Base-by-base conservation (phyloP, 371 early-diverging fungal genomes). In the Rhizomucor pusillus region DNA sequence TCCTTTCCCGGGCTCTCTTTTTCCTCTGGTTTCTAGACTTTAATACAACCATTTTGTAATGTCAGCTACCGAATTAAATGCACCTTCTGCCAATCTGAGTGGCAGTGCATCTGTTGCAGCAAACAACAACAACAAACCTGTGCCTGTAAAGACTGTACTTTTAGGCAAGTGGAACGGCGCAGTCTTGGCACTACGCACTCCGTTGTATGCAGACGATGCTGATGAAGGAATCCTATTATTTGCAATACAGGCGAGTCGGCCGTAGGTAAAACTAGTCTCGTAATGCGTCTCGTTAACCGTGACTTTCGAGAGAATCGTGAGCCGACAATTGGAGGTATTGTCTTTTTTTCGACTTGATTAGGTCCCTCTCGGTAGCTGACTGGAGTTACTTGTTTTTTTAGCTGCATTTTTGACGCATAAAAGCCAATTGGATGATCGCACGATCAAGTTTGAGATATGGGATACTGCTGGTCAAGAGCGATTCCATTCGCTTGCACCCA, bases 221-320 rank as follows among this genome's bases (percentile, higher is more conserved):
- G 13, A 16, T 24, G 34, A 29, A 29, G 7, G 29, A 29, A 16
- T 6, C 14, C 34, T 4, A 35, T 25, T 25, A 25, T 39, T n/a
- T 29, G 16, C 3, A 43, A 1, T 36, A 7, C 78, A 90, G 91
- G 92, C 45, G 92, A 91, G 64, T 89, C 92, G 18, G 92, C 90
- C 45, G 92, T 91, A 39, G 92, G 92, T 45, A 92, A 92, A 69
- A 90, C 92, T 16, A 87, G 88, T 77, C 70, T 90, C 35, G 87
- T 85, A 33, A 65, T 82, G 47, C 91, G 99, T 25, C 95, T 97
- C 66, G 94, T 94, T 25, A 93, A 92, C 71, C 87, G 92, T 71
- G 90, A 94, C 73, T 98, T 94, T 69, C 82, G 89, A 57, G 95
- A 95, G 54, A 93, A 95, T 73, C 90, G 93, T 73, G 98, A 96